These are phyloP conservation scores for Volvox africanus DNA, from an alignment of 139 green algal species.

Conservation along the genomic window DNA sequence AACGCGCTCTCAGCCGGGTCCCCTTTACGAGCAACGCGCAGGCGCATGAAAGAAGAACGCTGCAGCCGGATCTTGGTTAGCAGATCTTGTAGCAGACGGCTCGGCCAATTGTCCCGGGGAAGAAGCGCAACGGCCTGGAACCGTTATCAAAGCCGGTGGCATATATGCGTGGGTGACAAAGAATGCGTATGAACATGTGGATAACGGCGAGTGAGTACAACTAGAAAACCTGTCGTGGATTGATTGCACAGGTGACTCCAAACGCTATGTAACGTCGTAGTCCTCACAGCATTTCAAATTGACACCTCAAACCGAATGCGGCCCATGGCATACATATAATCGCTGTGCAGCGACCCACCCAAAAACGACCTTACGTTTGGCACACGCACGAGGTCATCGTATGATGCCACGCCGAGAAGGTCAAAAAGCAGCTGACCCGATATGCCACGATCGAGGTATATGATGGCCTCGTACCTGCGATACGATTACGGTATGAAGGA, in stretches of 20 bases:
- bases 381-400: slow-evolving; percentile 63
- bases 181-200: no score
- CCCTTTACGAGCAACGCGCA: slow-evolving; percentile 75
- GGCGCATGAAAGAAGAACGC: slow-evolving; percentile 76
- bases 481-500: not conserved
- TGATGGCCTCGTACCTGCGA: slow-evolving; percentile 53
- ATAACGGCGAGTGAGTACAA: no score
- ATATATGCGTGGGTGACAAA: no score
- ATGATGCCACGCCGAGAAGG: slow-evolving; percentile 75
- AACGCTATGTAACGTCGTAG: no score
- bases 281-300: no score
- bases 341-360: no score
- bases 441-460: slow-evolving; percentile 62
- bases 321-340: no score
- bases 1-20: slow-evolving; percentile 76
- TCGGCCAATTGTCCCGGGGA: slow-evolving; percentile 53
- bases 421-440: slow-evolving; percentile 55
- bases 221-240: no score
- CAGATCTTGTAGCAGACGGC: slow-evolving; percentile 63
- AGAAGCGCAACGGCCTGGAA: slow-evolving; percentile 41
- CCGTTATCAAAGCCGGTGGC: no score
- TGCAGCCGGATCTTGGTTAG: slow-evolving; percentile 75
- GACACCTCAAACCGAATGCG: no score
- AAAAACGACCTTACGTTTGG: slow-evolving; percentile 25
- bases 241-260: no score